Percentiles rank a stretch among this genome's conserved stretches.
These are phyloP conservation scores for Pleurotus citrinopileatus DNA, from an alignment of 768 basidiomycete species.

Conservation along the genomic window DNA sequence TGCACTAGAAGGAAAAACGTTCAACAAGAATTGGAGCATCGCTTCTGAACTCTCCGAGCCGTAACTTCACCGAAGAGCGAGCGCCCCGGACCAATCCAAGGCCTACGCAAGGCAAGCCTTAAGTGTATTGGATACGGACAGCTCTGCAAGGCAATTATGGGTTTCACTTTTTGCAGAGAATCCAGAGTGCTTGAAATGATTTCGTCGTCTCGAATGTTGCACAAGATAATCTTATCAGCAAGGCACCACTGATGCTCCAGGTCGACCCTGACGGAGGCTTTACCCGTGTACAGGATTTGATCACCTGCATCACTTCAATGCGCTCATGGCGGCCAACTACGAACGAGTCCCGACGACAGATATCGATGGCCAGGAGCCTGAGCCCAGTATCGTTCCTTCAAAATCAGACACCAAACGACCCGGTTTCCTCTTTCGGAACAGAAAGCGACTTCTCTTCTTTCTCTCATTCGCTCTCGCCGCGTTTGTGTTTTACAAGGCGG, in stretches of 20 bases:
- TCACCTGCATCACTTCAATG: not conserved
- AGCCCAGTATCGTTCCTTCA: not conserved
- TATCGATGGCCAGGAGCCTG: constrained; percentile 9
- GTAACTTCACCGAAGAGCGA: constrained; percentile 2
- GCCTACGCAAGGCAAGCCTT: no score
- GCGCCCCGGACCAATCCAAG: not conserved
- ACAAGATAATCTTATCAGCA: not conserved
- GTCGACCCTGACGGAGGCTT: not conserved
- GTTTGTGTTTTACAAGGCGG: constrained; percentile 29
- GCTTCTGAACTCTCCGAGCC: not conserved
- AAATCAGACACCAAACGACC: not conserved
- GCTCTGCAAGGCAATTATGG: no score
- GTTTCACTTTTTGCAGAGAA: no score
- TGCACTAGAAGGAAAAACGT: not conserved
- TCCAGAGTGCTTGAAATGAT: no score
- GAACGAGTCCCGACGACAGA: constrained; percentile 29
- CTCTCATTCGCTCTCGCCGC: constrained; percentile 27
- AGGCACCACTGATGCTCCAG: no score
- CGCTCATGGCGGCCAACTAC: constrained; percentile 21
- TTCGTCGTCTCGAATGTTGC: no score
- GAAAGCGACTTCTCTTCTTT: constrained; percentile 26
- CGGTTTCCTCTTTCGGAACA: not conserved
- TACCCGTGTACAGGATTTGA: not conserved
- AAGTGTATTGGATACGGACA: no score
- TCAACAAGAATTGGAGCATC: not conserved